Evolutionary conservation across 768 basidiomycete species (phyloP), one percentile per base, ranked within the genome.

Genomic region (Mycena vitilis): DNA sequence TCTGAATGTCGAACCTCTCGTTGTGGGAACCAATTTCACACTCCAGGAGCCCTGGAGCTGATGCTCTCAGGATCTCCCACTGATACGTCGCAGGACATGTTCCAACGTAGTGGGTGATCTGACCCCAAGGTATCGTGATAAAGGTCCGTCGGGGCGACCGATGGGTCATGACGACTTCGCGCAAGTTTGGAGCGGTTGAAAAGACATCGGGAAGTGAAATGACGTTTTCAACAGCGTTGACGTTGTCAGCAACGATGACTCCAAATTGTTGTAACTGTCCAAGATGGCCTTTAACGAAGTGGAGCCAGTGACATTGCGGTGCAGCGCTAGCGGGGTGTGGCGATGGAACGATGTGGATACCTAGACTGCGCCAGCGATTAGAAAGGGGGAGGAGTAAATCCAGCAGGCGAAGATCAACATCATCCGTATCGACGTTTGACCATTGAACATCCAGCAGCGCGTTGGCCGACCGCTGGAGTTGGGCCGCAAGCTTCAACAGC

Each of bases 101-200:
- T 11, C 55, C 55, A 6, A 16, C 37, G 22, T 56, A 56, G 55
- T 56, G 55, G 37, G 55, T 56, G 36, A 56, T 56, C 36, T 56
- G 55, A 15, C 37, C 55, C 55, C 55, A 56, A 15, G 55, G 55
- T 13, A 56, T 56, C 20, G n/a, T 13, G 36, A 56, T 37, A 38
- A 18, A 56, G 36, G 54, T n/a, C n/a, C 7, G 11, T 37, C 7
- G 34, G 36, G 40, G 20, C 22, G 18, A 18, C 36, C 20, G 36
- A 16, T 38, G 44, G 20, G 54, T 38, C 36, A 55, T n/a, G 18
- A 55, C 20, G 54, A 55, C 54, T 37, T 37, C 20, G 18, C 54
- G 54, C 22, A 55, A 23, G n/a, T 55, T 55, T 8, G 36, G 54
- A 36, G 54, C 54, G n/a, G 54, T 38, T 18, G 36, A n/a, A 37